Percentiles rank a stretch among this genome's conserved stretches.
Conservation (phyloP, 345 rosid species). For the Arabis hirsuta region DNA sequence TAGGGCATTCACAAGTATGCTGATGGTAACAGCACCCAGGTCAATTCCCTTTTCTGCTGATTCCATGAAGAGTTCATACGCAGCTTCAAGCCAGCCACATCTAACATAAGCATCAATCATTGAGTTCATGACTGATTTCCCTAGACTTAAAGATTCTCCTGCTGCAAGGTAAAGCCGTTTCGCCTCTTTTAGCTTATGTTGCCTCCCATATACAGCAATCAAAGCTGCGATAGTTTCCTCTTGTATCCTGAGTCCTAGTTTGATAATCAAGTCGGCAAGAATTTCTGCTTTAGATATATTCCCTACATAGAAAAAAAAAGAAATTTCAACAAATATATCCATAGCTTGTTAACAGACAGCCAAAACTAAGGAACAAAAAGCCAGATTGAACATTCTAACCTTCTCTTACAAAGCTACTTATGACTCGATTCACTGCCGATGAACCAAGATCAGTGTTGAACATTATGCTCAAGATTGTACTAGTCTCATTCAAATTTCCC, state of each 20-base stretch:
- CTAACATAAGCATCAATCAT: conserved; percentile 71
- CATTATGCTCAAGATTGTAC: conserved; percentile 57
- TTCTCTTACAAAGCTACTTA: conserved; percentile 57
- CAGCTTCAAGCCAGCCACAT: conserved; percentile 65
- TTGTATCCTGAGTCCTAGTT: conserved; percentile 53
- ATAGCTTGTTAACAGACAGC: conserved; percentile 15
- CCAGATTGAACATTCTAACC: conserved; percentile 44
- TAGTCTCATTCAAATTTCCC: conserved; percentile 41
- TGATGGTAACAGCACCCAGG: conserved; percentile 60
- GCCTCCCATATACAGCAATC: conserved; percentile 62
- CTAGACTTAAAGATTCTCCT: conserved; percentile 48
- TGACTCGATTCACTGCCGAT: conserved; percentile 54
- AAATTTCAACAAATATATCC: conserved; percentile 15
- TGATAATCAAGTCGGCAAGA: conserved; percentile 48
- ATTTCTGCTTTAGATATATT: conserved; percentile 53
- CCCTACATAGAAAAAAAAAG: conserved; percentile 51
- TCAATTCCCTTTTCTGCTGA: conserved; percentile 49
- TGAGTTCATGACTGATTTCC: conserved; percentile 55
- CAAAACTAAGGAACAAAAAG: background rate
- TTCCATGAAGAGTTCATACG: conserved; percentile 61
- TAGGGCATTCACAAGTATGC: conserved; percentile 74
- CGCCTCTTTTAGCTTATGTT: conserved; percentile 57
- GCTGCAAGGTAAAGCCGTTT: conserved; percentile 54
- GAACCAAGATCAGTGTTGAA: conserved; percentile 56
- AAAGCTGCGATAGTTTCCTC: conserved; percentile 59